phyloP scores from a whole-genome alignment of 1,284 basidiomycete genomes.

The Rhodotorula glutinis region DNA sequence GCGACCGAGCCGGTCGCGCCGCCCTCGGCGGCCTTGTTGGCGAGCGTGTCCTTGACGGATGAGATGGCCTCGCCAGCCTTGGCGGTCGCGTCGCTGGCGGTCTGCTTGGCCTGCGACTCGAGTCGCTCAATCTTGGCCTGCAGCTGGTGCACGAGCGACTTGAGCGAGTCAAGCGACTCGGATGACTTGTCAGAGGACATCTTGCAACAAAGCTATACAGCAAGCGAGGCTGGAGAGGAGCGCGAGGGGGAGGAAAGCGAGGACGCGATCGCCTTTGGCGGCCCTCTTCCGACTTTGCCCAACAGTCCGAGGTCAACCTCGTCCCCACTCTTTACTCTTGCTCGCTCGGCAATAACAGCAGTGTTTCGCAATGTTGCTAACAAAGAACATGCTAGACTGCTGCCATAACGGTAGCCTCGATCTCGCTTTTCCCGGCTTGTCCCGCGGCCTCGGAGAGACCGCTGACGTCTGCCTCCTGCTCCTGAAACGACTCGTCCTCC shows the following conservation, averaged over 20 bases:
- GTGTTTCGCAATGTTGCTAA: no score
- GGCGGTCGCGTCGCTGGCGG: conserved; percentile 43
- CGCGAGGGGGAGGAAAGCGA: no score
- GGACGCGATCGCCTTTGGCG: no score
- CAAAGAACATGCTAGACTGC: no score
- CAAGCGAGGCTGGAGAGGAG: not conserved
- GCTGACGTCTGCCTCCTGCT: not conserved
- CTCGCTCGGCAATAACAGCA: no score
- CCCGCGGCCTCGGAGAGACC: not conserved
- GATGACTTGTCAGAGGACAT: conserved; percentile 21
- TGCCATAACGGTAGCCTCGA: not conserved
- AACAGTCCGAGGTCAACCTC: no score
- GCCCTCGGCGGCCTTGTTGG: conserved; percentile 24
- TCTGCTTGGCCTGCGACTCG: conserved; percentile 62
- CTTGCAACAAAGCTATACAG: not conserved
- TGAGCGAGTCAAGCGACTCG: conserved; percentile 69
- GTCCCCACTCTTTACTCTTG: no score
- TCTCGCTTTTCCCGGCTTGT: not conserved
- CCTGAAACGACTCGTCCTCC: not conserved
- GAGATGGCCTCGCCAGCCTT: conserved; percentile 51
- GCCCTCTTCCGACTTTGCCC: no score
- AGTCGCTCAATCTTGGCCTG: conserved; percentile 69
- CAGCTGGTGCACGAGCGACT: conserved; percentile 71
- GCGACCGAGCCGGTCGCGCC: conserved; percentile 3
- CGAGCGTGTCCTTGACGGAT: conserved; percentile 43